Conservation (phyloP, 345 rosid species). For the Streptanthus diversifolius region DNA sequence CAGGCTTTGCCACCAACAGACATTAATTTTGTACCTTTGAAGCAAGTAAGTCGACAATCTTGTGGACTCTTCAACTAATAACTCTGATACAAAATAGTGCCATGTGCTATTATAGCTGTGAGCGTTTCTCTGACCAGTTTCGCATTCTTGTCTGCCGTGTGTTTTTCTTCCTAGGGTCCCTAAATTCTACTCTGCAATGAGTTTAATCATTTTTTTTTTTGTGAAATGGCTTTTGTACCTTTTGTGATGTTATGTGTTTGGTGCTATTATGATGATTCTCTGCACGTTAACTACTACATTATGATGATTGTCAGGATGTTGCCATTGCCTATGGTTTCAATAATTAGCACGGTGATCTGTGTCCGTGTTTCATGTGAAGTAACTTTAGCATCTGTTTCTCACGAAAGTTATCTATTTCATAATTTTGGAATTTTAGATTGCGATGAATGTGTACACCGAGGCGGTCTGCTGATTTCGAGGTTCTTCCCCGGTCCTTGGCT, state of each 20-base stretch:
- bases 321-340: conserved; percentile 94
- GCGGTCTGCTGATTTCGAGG: conserved; percentile 94
- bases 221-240: conserved; percentile 6
- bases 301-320: conserved; percentile 78
- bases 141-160: not conserved
- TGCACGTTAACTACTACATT: conserved; percentile 21
- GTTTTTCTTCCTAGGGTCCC: conserved; percentile 37
- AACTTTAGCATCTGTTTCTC: conserved; percentile 1
- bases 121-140: not conserved
- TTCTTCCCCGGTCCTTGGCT: conserved; percentile 25
- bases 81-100: no score
- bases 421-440: conserved; percentile 50
- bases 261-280: not conserved
- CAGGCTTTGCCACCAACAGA: conserved; percentile 2
- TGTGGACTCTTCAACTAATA: no score
- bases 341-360: conserved; percentile 30
- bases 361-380: not conserved
- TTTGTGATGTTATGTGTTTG: conserved; percentile 70
- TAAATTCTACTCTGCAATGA: not conserved
- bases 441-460: conserved; percentile 72
- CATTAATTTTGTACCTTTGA: conserved; percentile 10
- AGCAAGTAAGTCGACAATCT: not conserved
- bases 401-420: not conserved
- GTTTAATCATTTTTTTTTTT: not conserved
- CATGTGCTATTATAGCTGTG: not conserved